Evolutionary conservation across 169 alveolate species (phyloP), one percentile per base, ranked within the genome.

Genomic region (Eimeria maxima): DNA sequence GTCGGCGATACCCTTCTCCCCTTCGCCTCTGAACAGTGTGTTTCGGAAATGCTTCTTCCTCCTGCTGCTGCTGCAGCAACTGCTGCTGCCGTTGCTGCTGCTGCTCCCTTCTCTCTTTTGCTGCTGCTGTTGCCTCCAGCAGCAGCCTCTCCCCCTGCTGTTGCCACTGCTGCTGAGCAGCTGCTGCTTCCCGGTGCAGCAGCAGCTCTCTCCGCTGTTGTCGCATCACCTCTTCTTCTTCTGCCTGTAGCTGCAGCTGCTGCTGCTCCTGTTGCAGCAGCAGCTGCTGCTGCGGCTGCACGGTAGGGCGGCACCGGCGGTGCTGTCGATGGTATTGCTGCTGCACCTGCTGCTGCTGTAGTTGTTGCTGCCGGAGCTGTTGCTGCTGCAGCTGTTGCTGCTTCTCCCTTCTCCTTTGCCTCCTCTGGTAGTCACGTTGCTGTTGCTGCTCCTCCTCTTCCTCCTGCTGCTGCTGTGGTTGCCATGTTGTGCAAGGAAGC

Each of bases 121-220:
- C 80, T 69, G 80, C 80, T 69, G 80, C 80, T 69, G 80, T 45
- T 27, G 80, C 80, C 29, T 69, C 80, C 45, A 69, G 80, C 47
- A 69, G 80, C 42, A 69, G 50, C 47, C 45, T 69, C 47, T 69
- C 80, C 45, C 80, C 80, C 6, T 69, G 80, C 47, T 69, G 80
- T n/a, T 69, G 80, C 80, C 80, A 69, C 47, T 69, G 80, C 80
- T 69, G 80, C 50, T 69, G 80, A 16, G 80, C 80, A 27, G 80
- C 80, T 69, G 80, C 80, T 29, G 80, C 80, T 27, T 69, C 80
- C 4, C 20, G 50, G 45, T 69, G 80, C 80, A 69, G 80, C 80
- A 69, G 80, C 47, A 69, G 6, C 45, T 69, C 80, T 20, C 45
- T 27, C 45, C 29, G 80, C n/a, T 69, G 80, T 20, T 69, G n/a